These are phyloP conservation scores for Prototheca cutis DNA, from an alignment of 163 green algal genomes.

Conservation along the genomic window DNA sequence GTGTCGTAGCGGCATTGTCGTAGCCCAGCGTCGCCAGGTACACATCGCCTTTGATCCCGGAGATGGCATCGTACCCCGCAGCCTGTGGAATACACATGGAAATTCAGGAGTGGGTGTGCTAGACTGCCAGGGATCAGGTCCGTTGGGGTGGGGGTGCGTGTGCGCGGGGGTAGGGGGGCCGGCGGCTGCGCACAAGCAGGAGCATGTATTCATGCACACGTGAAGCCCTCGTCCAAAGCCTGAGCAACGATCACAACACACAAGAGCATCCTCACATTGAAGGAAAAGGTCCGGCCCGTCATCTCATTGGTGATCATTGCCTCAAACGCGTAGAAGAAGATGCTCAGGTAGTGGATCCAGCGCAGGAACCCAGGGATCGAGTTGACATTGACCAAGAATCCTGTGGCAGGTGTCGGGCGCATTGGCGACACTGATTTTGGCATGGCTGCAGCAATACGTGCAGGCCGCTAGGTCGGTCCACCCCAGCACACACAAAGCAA, in stretches of 20 bases:
- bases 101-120: conserved; percentile 1
- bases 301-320: conserved; percentile 35
- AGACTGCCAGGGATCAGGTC: background rate
- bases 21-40: conserved; percentile 31
- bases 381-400: conserved; percentile 28
- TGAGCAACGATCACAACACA: too few relatives aligned
- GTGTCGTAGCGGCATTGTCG: conserved; percentile 9
- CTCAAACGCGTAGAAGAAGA: conserved; percentile 45
- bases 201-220: background rate
- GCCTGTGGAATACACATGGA: conserved; percentile 3
- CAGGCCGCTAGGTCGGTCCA: too few relatives aligned
- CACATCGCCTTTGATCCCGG: conserved; percentile 15
- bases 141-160: background rate
- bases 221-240: background rate
- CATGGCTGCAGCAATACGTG: too few relatives aligned
- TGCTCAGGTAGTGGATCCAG: conserved; percentile 43
- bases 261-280: conserved; percentile 14
- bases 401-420: too few relatives aligned
- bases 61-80: conserved; percentile 1
- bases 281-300: conserved; percentile 13
- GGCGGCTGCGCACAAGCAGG: too few relatives aligned
- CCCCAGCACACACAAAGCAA: too few relatives aligned
- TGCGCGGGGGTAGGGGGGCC: background rate
- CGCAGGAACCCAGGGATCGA: conserved; percentile 15
- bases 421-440: too few relatives aligned